phyloP scores from a whole-genome alignment of 31 red algal genomes.

The Odonthalia washingtoniensis region DNA sequence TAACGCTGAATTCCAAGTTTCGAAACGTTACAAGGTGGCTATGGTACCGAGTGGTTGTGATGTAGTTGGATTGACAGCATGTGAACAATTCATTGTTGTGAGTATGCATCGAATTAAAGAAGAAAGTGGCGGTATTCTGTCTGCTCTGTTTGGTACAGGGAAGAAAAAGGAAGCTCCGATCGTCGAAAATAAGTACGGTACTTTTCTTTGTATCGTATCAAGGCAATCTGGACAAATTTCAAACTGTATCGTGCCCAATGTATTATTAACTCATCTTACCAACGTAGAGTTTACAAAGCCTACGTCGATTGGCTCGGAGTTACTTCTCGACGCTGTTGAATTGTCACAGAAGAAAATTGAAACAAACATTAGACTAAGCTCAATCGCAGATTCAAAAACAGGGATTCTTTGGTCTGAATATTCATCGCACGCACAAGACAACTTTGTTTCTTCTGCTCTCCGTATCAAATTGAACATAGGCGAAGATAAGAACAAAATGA shows the following conservation, averaged over 20 bases:
- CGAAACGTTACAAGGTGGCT: neutral
- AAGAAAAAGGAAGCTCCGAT: conserved; percentile 8
- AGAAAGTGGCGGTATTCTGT: neutral
- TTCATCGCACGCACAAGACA: neutral
- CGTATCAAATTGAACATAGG: neutral
- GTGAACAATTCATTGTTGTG: conserved; percentile 21
- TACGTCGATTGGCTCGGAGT: too few relatives aligned
- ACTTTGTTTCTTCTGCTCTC: neutral
- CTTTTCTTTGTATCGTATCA: conserved; percentile 16
- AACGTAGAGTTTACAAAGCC: too few relatives aligned
- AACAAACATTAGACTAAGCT: too few relatives aligned
- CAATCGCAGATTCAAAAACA: neutral
- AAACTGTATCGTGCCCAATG: neutral
- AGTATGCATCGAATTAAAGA: conserved; percentile 20
- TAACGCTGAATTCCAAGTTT: conserved; percentile 3
- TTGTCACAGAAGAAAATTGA: too few relatives aligned
- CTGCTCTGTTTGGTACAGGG: conserved; percentile 15
- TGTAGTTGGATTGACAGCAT: conserved; percentile 17
- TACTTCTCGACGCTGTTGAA: too few relatives aligned
- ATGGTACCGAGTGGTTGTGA: conserved; percentile 3
- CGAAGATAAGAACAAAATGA: neutral
- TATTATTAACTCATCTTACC: neutral
- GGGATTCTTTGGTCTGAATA: neutral
- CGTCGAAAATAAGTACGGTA: conserved; percentile 25
- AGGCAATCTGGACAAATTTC: neutral